Percentiles rank a stretch among this genome's conserved stretches.
Evolutionary conservation across 441 rosid genomes (phyloP).

Genomic region (Jatropha podagrica): DNA sequence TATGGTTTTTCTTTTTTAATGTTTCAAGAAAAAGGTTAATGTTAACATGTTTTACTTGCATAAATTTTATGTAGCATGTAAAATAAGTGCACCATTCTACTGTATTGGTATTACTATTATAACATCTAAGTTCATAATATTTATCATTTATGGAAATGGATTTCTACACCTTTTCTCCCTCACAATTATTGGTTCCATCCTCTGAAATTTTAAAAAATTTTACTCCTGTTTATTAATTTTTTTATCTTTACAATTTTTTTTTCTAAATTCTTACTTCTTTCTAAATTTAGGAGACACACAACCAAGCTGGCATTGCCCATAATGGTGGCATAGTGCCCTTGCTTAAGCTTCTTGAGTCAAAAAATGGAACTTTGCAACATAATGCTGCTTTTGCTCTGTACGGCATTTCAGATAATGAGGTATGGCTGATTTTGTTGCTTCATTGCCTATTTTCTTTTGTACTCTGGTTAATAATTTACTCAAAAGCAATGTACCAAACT

Average conservation of each 20-base stretch:
- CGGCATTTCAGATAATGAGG: conserved; percentile 99
- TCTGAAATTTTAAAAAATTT: not conserved
- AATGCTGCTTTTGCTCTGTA: conserved; percentile 97
- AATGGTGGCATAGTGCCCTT: conserved; percentile 84
- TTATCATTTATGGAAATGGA: not conserved
- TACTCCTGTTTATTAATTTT: not conserved
- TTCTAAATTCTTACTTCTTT: not conserved
- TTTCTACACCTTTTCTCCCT: not conserved
- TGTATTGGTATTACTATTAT: not conserved
- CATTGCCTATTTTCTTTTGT: not conserved
- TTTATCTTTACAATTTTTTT: not conserved
- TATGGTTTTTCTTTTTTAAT: not conserved
- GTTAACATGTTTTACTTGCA: not conserved
- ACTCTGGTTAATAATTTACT: not conserved
- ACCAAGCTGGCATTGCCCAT: conserved; percentile 94
- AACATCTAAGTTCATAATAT: not conserved
- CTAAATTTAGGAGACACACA: conserved; percentile 66
- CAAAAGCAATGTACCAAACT: conserved; percentile 2
- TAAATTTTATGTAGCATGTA: not conserved
- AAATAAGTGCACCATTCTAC: not conserved
- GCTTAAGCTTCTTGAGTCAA: conserved; percentile 85
- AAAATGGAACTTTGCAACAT: conserved; percentile 87
- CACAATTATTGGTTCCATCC: not conserved
- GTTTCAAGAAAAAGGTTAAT: not conserved
- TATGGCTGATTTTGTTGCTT: conserved; percentile 20